Evolutionary conservation across 2,329 filamentous ascomycete genomes (phyloP), one percentile per base, ranked within the genome.

Genomic region (Iodosphaeria phyllophila): DNA sequence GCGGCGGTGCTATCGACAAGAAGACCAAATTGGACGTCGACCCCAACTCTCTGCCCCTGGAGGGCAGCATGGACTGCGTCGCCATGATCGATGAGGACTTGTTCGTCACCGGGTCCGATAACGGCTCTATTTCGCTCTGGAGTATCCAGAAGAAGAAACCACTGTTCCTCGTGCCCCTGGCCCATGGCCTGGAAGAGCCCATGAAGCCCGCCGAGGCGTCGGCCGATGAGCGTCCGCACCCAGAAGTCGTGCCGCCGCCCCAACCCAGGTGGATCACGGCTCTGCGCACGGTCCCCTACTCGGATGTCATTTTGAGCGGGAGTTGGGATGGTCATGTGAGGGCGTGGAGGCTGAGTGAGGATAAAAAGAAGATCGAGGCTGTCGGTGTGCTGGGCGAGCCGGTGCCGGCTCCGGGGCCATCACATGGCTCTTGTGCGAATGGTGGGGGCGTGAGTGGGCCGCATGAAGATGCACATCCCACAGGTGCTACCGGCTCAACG

Each of bases 41-140:
- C 33, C 55, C 60, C 4, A 54, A 54, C n/a, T 64, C 61, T 3
- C 45, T 64, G n/a, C 56, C 62, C n/a, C 56, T 61, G 38, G 64
- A 93, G 47, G 86, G 83, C 28, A 91, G 75, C 43, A 84, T 93
- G 50, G 89, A 98, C 50, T 74, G 83, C 31, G 71, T 95, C 14
- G 77, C 84, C 30, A 82, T 92, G 57, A 66, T 98, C 42, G 89
- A 77, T 50, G 83, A 76, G 41, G 74, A 74, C 43, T 75, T 73
- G 13, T 98, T 95, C 43, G 73, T 98, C 32, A 98, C 89, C 0
- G 89, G 86, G 13, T 79, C 78, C 30, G 86, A 98, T 51, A 92
- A 89, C 38, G 89, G 89, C 26, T 67, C 74, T 5, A 58, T 98
- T 24, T 19, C 29, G 4, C 28, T 29, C 17, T 31, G 86, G 86